Percentiles rank a stretch among this genome's conserved stretches.
Conservation (phyloP, 75 land plant genomes). For the Azolla pinnata region DNA sequence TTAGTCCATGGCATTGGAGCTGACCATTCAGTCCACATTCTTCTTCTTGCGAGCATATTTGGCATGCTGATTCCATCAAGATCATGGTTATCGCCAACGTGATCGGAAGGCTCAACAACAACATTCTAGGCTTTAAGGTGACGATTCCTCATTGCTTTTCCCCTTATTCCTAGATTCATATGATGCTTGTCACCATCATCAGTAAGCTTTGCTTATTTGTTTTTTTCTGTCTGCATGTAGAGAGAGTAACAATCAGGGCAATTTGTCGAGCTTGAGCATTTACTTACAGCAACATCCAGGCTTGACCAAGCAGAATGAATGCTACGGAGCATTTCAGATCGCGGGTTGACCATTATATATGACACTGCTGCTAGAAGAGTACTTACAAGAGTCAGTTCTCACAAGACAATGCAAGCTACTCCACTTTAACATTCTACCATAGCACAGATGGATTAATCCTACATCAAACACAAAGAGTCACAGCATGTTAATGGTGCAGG, state of each 20-base stretch:
- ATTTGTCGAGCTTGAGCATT: constrained; percentile 41
- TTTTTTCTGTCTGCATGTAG: constrained; percentile 31
- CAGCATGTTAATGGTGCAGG: constrained; percentile 33
- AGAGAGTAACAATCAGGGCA: constrained; percentile 60
- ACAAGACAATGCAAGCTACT: constrained; percentile 61
- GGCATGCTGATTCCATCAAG: constrained; percentile 27
- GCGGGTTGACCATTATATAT: constrained; percentile 22
- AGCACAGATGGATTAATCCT: constrained; percentile 65
- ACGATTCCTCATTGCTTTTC: too few species aligned
- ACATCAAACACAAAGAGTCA: constrained; percentile 38
- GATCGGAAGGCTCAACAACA: constrained; percentile 72
- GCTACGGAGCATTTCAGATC: constrained; percentile 21
- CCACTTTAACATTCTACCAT: constrained; percentile 64
- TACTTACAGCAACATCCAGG: constrained; percentile 24
- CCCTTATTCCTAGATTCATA: neutral
- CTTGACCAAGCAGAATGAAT: constrained; percentile 21
- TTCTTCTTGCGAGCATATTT: constrained; percentile 54
- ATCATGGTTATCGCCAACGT: constrained; percentile 47
- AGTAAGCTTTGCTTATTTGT: neutral
- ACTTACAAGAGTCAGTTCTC: constrained; percentile 35
- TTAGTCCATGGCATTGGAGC: constrained; percentile 87
- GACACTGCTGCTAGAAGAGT: constrained; percentile 37
- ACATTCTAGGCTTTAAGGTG: constrained; percentile 65
- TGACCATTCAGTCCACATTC: constrained; percentile 52
- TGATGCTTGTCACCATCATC: too few species aligned